phyloP scores from a whole-genome alignment of 768 basidiomycete species.

The Pisolithus orientalis region DNA sequence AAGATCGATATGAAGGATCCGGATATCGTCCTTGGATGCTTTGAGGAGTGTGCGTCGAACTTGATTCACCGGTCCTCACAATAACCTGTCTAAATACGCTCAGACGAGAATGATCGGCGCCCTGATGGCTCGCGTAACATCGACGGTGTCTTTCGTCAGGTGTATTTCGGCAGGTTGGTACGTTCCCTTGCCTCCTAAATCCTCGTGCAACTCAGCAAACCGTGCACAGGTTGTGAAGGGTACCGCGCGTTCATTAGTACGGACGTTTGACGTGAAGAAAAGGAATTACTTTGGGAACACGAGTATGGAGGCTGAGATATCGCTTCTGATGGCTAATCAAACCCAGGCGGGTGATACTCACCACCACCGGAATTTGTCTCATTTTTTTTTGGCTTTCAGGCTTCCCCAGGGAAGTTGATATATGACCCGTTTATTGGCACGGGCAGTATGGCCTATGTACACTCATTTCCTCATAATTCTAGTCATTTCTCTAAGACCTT shows the following conservation, averaged over 20 bases:
- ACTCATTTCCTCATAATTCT: background rate
- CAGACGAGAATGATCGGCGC: slow-evolving; percentile 48
- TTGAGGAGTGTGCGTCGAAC: slow-evolving; percentile 75
- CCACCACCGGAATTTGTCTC: background rate
- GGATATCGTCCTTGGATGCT: slow-evolving; percentile 64
- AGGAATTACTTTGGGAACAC: slow-evolving; percentile 91
- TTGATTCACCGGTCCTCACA: background rate
- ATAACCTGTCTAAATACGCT: background rate
- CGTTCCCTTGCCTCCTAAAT: slow-evolving; percentile 21
- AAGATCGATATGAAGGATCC: slow-evolving; percentile 78
- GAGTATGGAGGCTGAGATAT: slow-evolving; percentile 96
- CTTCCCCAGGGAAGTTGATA: slow-evolving; percentile 80
- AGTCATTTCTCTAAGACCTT: background rate
- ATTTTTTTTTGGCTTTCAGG: slow-evolving; percentile 35
- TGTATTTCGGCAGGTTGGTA: slow-evolving; percentile 87
- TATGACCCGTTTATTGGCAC: slow-evolving; percentile 97
- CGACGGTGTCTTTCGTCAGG: slow-evolving; percentile 61
- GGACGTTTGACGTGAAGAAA: slow-evolving; percentile 82
- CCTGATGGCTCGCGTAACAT: slow-evolving; percentile 47
- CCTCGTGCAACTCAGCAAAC: background rate
- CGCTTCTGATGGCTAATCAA: slow-evolving; percentile 95
- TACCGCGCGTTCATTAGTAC: slow-evolving; percentile 60
- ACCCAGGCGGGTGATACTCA: slow-evolving; percentile 54
- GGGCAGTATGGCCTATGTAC: slow-evolving; percentile 84
- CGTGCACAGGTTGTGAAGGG: slow-evolving; percentile 48